Conservation (phyloP, 345 rosid genomes). For the Gossypium ekmanianum region DNA sequence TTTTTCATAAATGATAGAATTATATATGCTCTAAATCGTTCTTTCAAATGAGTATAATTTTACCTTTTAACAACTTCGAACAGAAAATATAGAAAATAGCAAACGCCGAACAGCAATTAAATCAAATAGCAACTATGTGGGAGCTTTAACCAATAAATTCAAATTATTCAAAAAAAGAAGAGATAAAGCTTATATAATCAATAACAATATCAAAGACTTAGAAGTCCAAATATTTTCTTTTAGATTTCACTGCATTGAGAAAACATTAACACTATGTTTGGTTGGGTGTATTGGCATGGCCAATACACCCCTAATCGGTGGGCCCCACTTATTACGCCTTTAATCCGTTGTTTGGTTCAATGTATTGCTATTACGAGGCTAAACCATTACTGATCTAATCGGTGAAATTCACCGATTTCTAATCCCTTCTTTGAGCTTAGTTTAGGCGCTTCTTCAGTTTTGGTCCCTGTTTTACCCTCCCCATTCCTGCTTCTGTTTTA, state of each 20-base stretch:
- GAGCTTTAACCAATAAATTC: not conserved
- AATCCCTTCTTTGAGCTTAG: too few species aligned
- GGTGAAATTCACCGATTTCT: too few species aligned
- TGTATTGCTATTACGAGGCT: too few species aligned
- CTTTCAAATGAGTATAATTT: not conserved
- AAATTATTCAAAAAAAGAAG: not conserved
- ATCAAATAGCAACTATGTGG: not conserved
- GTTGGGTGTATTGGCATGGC: too few species aligned
- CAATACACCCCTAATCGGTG: too few species aligned
- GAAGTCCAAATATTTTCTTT: not conserved
- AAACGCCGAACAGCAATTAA: not conserved
- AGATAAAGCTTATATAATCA: not conserved
- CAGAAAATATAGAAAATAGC: not conserved
- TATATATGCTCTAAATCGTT: not conserved
- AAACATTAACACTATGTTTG: not conserved
- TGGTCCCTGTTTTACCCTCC: too few species aligned
- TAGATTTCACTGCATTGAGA: conserved; percentile 3
- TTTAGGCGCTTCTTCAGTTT: too few species aligned
- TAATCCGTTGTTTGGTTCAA: too few species aligned
- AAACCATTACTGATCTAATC: too few species aligned
- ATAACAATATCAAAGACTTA: not conserved
- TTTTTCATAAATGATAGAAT: not conserved
- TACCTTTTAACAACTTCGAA: not conserved
- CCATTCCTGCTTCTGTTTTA: too few species aligned
- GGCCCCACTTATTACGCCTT: too few species aligned